A percentile compares a stretch with the other conserved stretches of the same genome.
These are phyloP conservation scores for Blumeriella jaapii DNA, from an alignment of 2,329 filamentous ascomycete species.

Conservation along the genomic window DNA sequence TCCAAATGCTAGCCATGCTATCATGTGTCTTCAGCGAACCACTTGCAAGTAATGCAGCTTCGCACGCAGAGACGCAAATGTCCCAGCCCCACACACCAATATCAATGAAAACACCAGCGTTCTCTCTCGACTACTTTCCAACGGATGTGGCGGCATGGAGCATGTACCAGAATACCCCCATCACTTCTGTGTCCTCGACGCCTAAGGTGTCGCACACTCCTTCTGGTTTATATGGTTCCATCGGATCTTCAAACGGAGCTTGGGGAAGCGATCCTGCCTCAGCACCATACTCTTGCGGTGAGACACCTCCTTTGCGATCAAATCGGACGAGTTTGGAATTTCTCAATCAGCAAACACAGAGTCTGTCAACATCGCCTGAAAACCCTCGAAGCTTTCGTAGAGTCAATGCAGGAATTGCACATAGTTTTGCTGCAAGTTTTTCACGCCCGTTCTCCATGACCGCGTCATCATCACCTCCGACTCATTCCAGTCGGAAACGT, in stretches of 20 bases:
- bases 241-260: slow-evolving; percentile 42
- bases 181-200: slow-evolving; percentile 44
- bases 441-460: slow-evolving; percentile 30
- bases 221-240: slow-evolving; percentile 41
- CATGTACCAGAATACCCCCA: slow-evolving; percentile 38
- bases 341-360: slow-evolving; percentile 35
- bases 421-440: slow-evolving; percentile 44
- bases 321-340: slow-evolving; percentile 37
- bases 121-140: slow-evolving; percentile 56
- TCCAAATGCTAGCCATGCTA: slow-evolving; percentile 63
- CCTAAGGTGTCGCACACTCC: slow-evolving; percentile 46
- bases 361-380: slow-evolving; percentile 48
- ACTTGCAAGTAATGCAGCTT: slow-evolving; percentile 40
- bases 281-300: slow-evolving; percentile 49
- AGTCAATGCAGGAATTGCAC: slow-evolving; percentile 43
- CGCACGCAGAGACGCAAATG: slow-evolving; percentile 45
- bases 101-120: slow-evolving; percentile 53
- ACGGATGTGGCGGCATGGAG: slow-evolving; percentile 44
- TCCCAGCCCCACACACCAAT: slow-evolving; percentile 50
- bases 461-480: slow-evolving; percentile 34
- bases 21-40: slow-evolving; percentile 57
- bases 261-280: slow-evolving; percentile 43
- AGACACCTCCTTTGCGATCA: slow-evolving; percentile 43
- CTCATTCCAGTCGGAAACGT: slow-evolving; percentile 37
- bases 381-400: slow-evolving; percentile 39